Evolutionary conservation across 2,329 filamentous ascomycete genomes (phyloP), one percentile per base, ranked within the genome.

Genomic region (Colletotrichum cuscutae): DNA sequence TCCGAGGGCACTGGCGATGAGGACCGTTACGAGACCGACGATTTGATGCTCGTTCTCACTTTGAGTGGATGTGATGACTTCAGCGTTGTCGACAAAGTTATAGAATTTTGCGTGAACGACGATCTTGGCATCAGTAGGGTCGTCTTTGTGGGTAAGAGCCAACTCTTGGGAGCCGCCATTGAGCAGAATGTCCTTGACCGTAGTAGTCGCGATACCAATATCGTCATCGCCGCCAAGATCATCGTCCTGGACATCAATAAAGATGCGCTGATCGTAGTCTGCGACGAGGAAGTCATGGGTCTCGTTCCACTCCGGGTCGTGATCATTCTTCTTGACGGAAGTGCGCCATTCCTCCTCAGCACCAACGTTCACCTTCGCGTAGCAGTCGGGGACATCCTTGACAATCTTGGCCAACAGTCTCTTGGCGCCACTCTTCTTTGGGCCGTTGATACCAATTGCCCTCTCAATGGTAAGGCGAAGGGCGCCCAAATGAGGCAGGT

Each of bases 301-400:
- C 77, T 87, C 85, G 75, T 86, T 83, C 85, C 85, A 87, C 28
- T 79, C 80, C 0, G 86, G 86, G 42, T 85, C 79, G 37, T 78
- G 78, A 37, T 81, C 77, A 74, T 86, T 84, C 73, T 86, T 82
- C 72, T 84, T 81, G 4, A 80, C 81, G 2, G 80, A 78, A 0
- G 85, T 86, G 54, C 82, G 81, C 85, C 85, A 87, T 49, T 81
- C 78, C 5, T 78, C 78, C 74, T 84, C 85, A 3, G 84, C 84
- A 37, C 85, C 85, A 22, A 87, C 76, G 24, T 74, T 80, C 73
- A 86, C 83, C 60, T 83, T 84, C 75, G 79, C 82, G 76, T 83
- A 87, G 77, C 84, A 86, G 76, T 87, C 86, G 7, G 85, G 86
- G 0, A 83, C 79, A 65, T 86, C 85, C 60, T 85, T 83, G 42